phyloP scores from a whole-genome alignment of 2,329 filamentous ascomycete species.

The Claviceps maximensis region DNA sequence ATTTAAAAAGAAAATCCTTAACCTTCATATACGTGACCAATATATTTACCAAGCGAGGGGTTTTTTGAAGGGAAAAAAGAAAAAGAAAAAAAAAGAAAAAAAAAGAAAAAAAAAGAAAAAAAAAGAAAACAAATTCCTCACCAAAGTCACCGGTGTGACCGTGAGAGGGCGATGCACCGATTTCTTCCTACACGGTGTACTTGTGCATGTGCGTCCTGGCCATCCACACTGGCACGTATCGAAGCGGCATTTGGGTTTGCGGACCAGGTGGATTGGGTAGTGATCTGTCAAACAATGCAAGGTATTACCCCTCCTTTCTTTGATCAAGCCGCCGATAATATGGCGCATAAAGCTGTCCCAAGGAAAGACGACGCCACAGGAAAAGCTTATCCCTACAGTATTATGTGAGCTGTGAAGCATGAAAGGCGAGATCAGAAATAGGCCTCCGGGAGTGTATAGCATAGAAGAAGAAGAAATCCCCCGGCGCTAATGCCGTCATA shows the following conservation, averaged over 20 bases:
- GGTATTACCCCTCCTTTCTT: background rate
- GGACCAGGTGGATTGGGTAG: background rate
- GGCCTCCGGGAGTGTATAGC: background rate
- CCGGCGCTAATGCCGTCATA: background rate
- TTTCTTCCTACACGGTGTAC: background rate
- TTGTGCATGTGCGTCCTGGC: background rate
- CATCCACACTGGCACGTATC: background rate
- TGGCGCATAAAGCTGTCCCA: background rate
- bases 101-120: too few relatives aligned
- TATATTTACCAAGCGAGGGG: too few relatives aligned
- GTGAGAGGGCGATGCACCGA: background rate
- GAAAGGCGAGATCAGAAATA: background rate
- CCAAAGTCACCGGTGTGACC: background rate
- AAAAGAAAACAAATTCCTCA: background rate
- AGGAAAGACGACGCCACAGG: background rate
- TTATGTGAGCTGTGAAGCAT: background rate
- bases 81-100: background rate
- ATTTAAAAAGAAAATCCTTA: too few relatives aligned
- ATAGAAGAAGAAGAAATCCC: background rate
- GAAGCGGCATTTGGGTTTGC: background rate
- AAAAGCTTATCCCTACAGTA: background rate
- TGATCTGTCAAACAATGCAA: background rate
- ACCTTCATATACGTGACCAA: too few relatives aligned
- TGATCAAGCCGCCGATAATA: background rate
- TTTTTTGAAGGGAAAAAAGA: background rate